A percentile compares a stretch with the other conserved stretches of the same genome.
phyloP scores from a whole-genome alignment of 169 alveolate species.

The Eimeria maxima region DNA sequence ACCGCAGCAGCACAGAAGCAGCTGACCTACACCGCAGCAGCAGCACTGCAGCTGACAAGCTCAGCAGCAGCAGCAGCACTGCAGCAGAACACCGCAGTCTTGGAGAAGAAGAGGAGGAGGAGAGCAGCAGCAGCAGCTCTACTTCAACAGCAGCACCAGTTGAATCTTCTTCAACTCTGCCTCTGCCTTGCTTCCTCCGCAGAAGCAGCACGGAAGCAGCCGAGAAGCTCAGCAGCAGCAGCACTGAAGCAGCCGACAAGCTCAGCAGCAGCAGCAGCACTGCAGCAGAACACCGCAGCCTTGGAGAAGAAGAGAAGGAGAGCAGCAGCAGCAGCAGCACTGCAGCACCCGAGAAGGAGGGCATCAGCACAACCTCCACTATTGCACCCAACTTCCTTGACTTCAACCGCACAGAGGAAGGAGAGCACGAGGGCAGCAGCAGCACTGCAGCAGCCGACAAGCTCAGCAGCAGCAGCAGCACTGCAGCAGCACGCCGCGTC shows the following conservation, averaged over 20 bases:
- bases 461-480: neutral
- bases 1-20: conserved; percentile 23
- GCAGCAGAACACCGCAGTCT: neutral
- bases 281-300: neutral
- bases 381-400: neutral
- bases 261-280: conserved; percentile 44
- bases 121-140: conserved; percentile 46
- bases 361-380: too few species aligned
- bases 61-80: conserved; percentile 37
- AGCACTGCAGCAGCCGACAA: conserved; percentile 11
- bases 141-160: neutral
- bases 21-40: conserved; percentile 24
- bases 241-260: neutral
- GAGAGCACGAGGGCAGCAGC: neutral
- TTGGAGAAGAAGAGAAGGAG: neutral
- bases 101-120: neutral
- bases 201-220: conserved; percentile 23
- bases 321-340: conserved; percentile 10
- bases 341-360: conserved; percentile 29
- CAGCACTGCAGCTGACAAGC: neutral
- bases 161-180: neutral
- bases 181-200: neutral
- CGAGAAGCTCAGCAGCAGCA: neutral
- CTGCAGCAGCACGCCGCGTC: neutral
- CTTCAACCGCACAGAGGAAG: too few species aligned